Conservation (phyloP, 1,284 basidiomycete species). For the Gastroboletus turbinatus region DNA sequence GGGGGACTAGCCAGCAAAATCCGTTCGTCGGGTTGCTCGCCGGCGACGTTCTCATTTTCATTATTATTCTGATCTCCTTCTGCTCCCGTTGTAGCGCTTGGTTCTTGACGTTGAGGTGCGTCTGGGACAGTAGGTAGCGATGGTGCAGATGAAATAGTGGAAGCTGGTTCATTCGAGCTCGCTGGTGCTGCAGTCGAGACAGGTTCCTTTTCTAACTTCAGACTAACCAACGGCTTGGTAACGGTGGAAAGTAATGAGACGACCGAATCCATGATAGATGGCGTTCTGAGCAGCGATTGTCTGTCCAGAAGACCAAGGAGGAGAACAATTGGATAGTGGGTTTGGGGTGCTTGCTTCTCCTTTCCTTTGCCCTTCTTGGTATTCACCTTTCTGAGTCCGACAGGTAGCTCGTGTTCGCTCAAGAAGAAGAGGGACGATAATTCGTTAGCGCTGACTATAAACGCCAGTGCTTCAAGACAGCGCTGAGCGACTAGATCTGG, state of each 20-base stretch:
- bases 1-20: slow-evolving; percentile 72
- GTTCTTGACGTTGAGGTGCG: slow-evolving; percentile 16
- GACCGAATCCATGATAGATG: slow-evolving; percentile 89
- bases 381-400: slow-evolving; percentile 63
- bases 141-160: slow-evolving; percentile 9
- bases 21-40: slow-evolving; percentile 56
- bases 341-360: slow-evolving; percentile 78
- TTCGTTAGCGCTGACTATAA: slow-evolving; percentile 84
- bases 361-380: slow-evolving; percentile 92
- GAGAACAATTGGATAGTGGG: slow-evolving; percentile 88
- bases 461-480: slow-evolving; percentile 85
- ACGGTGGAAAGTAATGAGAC: slow-evolving; percentile 84
- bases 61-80: slow-evolving; percentile 33
- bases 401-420: slow-evolving; percentile 86
- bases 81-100: slow-evolving; percentile 3
- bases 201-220: slow-evolving; percentile 51
- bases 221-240: slow-evolving; percentile 73
- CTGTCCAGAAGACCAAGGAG: slow-evolving; percentile 85
- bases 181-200: slow-evolving; percentile 26
- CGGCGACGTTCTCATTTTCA: slow-evolving; percentile 26
- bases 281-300: slow-evolving; percentile 79
- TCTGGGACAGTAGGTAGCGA: slow-evolving; percentile 11
- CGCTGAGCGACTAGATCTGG: slow-evolving; percentile 92
- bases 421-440: slow-evolving; percentile 89
- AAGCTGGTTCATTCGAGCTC: slow-evolving; percentile 16